Evolutionary conservation across 495 filamentous ascomycete species (phyloP), one percentile per base, ranked within the genome.

Genomic region (Polyplosphaeria fusca): DNA sequence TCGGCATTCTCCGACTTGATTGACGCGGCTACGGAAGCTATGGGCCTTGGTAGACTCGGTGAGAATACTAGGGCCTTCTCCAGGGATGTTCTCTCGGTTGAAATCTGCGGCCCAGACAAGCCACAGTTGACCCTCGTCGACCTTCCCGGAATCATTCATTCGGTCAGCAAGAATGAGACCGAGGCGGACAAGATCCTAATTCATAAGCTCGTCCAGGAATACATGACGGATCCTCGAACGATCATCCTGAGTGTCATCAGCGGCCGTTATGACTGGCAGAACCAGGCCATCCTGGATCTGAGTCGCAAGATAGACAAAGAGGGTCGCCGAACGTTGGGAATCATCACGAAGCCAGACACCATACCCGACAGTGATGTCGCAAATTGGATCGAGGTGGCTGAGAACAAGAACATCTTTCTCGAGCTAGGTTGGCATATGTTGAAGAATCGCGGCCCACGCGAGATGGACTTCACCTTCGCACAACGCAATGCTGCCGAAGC

Each of bases 361-460:
- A 68, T 87, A 0, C 48, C 59, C n/a, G 44, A 68, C 0, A 75
- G 77, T 1, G 77, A 67, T 13, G 79, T 89, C 51, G 53, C 50
- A 0, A 61, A 63, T 4, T 89, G 77, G 56, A 50, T 88, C 0
- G 63, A 76, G 0, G 69, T 87, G 0, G 76, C 82, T 0, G 65
- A 70, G 24, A 91, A 90, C 55, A 71, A 79, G 25, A 78, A 89
- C 46, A 70, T 84, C 14, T 67, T 63, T 22, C 80, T 91, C 43
- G 71, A 77, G 20, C 77, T 88, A 2, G 86, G 84, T 3, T 89
- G 84, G 85, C 83, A 88, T 67, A 78, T 84, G 2, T 66, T 91
- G 20, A 79, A 79, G 5, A 88, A 88, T 58, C 73, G 79, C 2
- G 65, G 65, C 1, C 55, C 53, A 24, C 49, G 56, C 26, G 57